phyloP scores from a whole-genome alignment of 2,329 filamentous ascomycete genomes.

The Aspergillus fumigatiaffinis region DNA sequence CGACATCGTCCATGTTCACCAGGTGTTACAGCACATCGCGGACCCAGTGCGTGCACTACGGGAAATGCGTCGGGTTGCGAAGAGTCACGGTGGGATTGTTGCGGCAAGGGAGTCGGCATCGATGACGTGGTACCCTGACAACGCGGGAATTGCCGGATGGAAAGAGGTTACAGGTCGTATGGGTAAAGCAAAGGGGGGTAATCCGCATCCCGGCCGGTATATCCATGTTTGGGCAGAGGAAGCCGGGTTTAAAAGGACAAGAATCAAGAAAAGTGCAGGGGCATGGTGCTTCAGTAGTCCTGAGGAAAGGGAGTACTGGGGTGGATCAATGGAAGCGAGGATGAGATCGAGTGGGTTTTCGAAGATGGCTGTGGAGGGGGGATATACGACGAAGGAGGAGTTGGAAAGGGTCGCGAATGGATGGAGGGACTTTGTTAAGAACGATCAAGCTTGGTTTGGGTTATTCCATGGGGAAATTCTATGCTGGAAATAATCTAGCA shows the following conservation, averaged over 20 bases:
- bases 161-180: conserved; percentile 17
- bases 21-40: conserved; percentile 55
- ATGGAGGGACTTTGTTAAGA: conserved; percentile 32
- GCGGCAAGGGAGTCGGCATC: conserved; percentile 43
- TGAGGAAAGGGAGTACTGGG: conserved; percentile 34
- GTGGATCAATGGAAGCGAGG: conserved; percentile 32
- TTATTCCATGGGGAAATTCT: conserved; percentile 37
- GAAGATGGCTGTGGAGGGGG: conserved; percentile 25
- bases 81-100: conserved; percentile 52
- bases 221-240: conserved; percentile 35
- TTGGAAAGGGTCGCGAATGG: conserved; percentile 29
- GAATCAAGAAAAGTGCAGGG: conserved; percentile 27
- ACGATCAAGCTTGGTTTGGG: conserved; percentile 36
- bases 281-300: conserved; percentile 34
- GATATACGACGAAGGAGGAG: conserved; percentile 28
- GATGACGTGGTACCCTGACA: conserved; percentile 31
- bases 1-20: conserved; percentile 58
- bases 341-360: conserved; percentile 26
- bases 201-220: conserved; percentile 24
- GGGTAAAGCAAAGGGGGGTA: conserved; percentile 22
- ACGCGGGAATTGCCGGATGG: conserved; percentile 24
- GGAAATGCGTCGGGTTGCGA: conserved; percentile 55
- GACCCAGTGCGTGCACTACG: conserved; percentile 49
- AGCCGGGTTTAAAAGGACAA: conserved; percentile 28
- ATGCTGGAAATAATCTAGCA: conserved; percentile 26